Evolutionary conservation across 1,139 yeast species (phyloP).

Genomic region (Hemisphaericaspora subhashii): DNA sequence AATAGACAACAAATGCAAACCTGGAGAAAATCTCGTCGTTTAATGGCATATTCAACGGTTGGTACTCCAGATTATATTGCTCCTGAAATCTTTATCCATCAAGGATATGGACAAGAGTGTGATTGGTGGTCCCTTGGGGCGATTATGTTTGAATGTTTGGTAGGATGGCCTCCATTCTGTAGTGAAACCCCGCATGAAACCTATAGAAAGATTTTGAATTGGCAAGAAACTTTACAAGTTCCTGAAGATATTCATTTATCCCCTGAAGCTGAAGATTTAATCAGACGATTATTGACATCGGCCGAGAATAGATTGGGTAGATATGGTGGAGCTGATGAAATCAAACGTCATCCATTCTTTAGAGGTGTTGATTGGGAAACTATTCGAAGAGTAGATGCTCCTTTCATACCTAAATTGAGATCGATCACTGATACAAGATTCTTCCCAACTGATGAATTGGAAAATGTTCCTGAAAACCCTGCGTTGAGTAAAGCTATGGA

Average conservation of each 20-base stretch:
- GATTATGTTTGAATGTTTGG: conserved; percentile 96
- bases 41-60: conserved; percentile 98
- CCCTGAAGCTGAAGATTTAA: conserved; percentile 91
- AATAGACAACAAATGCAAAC: conserved; percentile 97
- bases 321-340: conserved; percentile 90
- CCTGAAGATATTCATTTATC: conserved; percentile 96
- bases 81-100: conserved; percentile 94
- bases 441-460: conserved; percentile 97
- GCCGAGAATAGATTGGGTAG: conserved; percentile 89
- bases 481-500: conserved; percentile 73
- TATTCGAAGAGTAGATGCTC: conserved; percentile 91
- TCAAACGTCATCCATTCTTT: conserved; percentile 90
- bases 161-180: conserved; percentile 99
- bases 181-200: conserved; percentile 99
- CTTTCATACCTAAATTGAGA: conserved; percentile 63
- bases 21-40: conserved; percentile 93
- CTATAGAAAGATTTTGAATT: conserved; percentile 87
- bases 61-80: conserved; percentile 99
- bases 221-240: conserved; percentile 90
- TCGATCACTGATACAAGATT: conserved; percentile 95
- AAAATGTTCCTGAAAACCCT: conserved; percentile 94
- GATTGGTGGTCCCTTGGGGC: conserved; percentile 99
- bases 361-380: conserved; percentile 97
- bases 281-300: conserved; percentile 75
- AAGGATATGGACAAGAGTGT: conserved; percentile 98